A percentile compares a stretch with the other conserved stretches of the same genome.
Conservation (phyloP, 2,329 filamentous ascomycete genomes). For the Chaetomiaceae sp. region DNA sequence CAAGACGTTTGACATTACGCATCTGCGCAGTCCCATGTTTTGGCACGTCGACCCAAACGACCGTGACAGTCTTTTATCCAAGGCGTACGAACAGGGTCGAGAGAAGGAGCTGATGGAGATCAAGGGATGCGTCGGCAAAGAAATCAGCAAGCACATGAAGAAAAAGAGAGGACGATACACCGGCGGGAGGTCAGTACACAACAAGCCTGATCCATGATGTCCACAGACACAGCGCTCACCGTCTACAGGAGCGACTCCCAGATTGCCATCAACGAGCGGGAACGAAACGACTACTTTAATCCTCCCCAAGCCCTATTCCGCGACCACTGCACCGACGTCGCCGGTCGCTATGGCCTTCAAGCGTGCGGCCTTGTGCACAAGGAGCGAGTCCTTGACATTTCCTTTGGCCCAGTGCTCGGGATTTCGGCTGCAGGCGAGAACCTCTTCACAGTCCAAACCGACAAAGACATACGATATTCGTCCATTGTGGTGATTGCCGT, state of each 20-base stretch:
- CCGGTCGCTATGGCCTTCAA: slow-evolving; percentile 55
- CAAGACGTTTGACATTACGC: slow-evolving; percentile 61
- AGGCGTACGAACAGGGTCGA: slow-evolving; percentile 58
- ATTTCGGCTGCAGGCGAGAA: slow-evolving; percentile 45
- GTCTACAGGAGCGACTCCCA: slow-evolving; percentile 37
- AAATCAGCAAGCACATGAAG: slow-evolving; percentile 74
- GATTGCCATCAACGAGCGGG: slow-evolving; percentile 59
- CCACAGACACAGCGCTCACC: neutral
- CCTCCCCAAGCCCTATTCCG: slow-evolving; percentile 59
- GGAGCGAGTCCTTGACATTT: slow-evolving; percentile 57
- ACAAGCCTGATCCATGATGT: too few species aligned
- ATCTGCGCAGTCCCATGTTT: slow-evolving; percentile 75
- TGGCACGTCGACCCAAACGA: slow-evolving; percentile 76
- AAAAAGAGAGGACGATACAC: slow-evolving; percentile 50
- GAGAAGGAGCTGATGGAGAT: slow-evolving; percentile 66
- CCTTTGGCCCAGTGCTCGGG: slow-evolving; percentile 48
- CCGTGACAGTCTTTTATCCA: slow-evolving; percentile 67
- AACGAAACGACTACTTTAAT: slow-evolving; percentile 65
- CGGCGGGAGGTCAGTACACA: slow-evolving; percentile 43
- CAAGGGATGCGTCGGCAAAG: slow-evolving; percentile 69
- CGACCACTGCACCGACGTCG: slow-evolving; percentile 57
- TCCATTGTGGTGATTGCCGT: slow-evolving; percentile 65
- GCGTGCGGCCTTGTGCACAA: slow-evolving; percentile 51
- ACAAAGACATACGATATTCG: slow-evolving; percentile 51
- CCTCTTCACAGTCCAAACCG: slow-evolving; percentile 62